Evolutionary conservation across 1,284 basidiomycete genomes (phyloP).

Genomic region (Leccinum griseonigrum): DNA sequence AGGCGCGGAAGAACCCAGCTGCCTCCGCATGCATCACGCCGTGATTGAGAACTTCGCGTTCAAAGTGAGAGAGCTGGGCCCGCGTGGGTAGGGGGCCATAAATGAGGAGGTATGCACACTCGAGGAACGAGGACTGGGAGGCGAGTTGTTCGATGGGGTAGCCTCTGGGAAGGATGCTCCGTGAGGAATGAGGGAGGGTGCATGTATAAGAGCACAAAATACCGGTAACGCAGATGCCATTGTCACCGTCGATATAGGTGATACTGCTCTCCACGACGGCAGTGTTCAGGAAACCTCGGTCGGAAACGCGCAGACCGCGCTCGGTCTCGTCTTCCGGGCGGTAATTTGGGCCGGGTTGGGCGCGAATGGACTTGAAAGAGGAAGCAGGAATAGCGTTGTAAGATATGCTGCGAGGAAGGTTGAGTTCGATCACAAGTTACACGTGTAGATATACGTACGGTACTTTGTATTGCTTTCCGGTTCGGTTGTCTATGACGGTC

Average conservation of each 20-base stretch:
- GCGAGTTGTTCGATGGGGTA: slow-evolving; percentile 91
- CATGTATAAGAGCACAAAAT: neutral
- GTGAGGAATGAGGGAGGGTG: neutral
- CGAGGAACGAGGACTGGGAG: slow-evolving; percentile 72
- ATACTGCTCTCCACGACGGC: slow-evolving; percentile 80
- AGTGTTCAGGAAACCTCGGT: slow-evolving; percentile 84
- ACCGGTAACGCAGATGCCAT: slow-evolving; percentile 80
- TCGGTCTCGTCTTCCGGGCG: slow-evolving; percentile 81
- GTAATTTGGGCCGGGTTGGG: slow-evolving; percentile 54
- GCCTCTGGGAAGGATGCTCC: slow-evolving; percentile 51
- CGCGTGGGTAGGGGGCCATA: slow-evolving; percentile 80
- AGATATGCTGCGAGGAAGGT: slow-evolving; percentile 49
- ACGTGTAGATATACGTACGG: slow-evolving; percentile 49
- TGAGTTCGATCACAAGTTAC: neutral
- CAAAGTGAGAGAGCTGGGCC: slow-evolving; percentile 59
- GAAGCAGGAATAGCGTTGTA: slow-evolving; percentile 79
- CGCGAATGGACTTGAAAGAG: slow-evolving; percentile 75
- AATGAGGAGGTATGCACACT: slow-evolving; percentile 82
- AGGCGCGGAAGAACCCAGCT: slow-evolving; percentile 76
- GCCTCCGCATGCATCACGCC: slow-evolving; percentile 76
- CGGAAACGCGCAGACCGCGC: slow-evolving; percentile 73
- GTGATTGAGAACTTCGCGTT: slow-evolving; percentile 77
- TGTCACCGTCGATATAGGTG: slow-evolving; percentile 87
- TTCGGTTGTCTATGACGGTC: slow-evolving; percentile 80
- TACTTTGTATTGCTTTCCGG: slow-evolving; percentile 73